These are phyloP conservation scores for Diaporthe nobilis DNA, from an alignment of 2,329 filamentous ascomycete species.

Conservation along the genomic window DNA sequence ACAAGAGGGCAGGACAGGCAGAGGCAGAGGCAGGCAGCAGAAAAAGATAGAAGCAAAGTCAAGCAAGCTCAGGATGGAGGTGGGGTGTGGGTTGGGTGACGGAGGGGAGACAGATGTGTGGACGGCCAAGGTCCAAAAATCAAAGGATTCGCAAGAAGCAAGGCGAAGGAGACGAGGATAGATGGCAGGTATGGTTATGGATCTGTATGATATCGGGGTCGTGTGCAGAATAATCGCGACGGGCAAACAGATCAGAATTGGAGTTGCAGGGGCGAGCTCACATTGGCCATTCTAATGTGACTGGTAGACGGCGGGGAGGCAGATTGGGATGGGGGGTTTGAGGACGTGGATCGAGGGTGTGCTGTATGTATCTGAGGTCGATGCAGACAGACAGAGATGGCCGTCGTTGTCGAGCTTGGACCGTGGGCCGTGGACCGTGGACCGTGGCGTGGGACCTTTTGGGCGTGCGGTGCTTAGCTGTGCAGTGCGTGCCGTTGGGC, in stretches of 20 bases:
- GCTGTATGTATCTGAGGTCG: slow-evolving; percentile 13
- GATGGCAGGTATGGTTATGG: not conserved
- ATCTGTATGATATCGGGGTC: slow-evolving; percentile 2
- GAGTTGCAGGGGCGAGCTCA: slow-evolving; percentile 39
- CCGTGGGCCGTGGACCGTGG: slow-evolving; percentile 25
- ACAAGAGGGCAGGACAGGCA: slow-evolving; percentile 13
- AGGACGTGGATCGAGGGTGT: slow-evolving; percentile 16
- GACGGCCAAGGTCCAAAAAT: slow-evolving; percentile 27
- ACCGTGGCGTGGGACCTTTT: slow-evolving; percentile 24
- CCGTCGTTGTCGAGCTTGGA: slow-evolving; percentile 37
- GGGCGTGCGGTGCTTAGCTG: slow-evolving; percentile 17
- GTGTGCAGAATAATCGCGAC: slow-evolving; percentile 32
- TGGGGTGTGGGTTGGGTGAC: slow-evolving; percentile 3
- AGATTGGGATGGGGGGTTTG: slow-evolving; percentile 18
- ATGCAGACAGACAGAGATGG: slow-evolving; percentile 34
- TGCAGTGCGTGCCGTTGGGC: slow-evolving; percentile 22
- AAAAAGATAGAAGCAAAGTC: not conserved
- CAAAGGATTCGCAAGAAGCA: slow-evolving; percentile 19
- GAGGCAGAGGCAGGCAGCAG: not conserved
- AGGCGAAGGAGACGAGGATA: not conserved
- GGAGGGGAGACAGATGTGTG: slow-evolving; percentile 17
- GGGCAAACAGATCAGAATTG: slow-evolving; percentile 36
- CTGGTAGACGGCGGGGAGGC: slow-evolving; percentile 8
- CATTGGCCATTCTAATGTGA: slow-evolving; percentile 43
- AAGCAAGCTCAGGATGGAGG: slow-evolving; percentile 12